Evolutionary conservation across 768 basidiomycete species (phyloP).

Genomic region (Steccherinum ochraceum): DNA sequence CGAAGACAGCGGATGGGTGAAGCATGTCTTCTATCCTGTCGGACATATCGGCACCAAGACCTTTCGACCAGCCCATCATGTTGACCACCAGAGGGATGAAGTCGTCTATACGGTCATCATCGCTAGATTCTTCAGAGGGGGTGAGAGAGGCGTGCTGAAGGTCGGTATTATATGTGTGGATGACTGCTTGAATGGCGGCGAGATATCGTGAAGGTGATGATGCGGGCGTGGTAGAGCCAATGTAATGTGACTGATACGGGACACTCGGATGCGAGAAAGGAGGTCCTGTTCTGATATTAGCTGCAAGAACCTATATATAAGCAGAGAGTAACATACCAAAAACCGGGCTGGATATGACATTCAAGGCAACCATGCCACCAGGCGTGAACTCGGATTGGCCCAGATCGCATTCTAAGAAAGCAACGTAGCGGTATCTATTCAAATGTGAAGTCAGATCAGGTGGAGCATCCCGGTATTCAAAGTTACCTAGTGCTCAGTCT

Average conservation of each 20-base stretch:
- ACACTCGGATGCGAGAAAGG: slow-evolving; percentile 78
- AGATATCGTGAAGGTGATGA: slow-evolving; percentile 75
- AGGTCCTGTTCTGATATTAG: too few relatives aligned
- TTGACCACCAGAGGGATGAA: slow-evolving; percentile 84
- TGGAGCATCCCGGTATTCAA: slow-evolving; percentile 19
- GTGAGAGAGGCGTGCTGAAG: slow-evolving; percentile 42
- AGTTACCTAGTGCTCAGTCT: slow-evolving; percentile 49
- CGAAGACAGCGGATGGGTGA: slow-evolving; percentile 55
- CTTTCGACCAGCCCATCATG: slow-evolving; percentile 96
- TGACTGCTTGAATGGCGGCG: slow-evolving; percentile 54
- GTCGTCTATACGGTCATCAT: slow-evolving; percentile 41
- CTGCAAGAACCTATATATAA: too few relatives aligned
- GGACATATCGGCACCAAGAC: slow-evolving; percentile 80
- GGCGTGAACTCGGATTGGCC: slow-evolving; percentile 95
- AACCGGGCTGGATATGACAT: slow-evolving; percentile 56
- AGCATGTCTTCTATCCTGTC: slow-evolving; percentile 61
- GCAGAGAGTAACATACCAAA: slow-evolving; percentile 49
- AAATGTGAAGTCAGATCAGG: not conserved
- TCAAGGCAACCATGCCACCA: slow-evolving; percentile 78
- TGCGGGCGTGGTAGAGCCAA: slow-evolving; percentile 75
- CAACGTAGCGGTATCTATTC: slow-evolving; percentile 71
- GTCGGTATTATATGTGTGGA: slow-evolving; percentile 66
- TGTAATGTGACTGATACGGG: slow-evolving; percentile 71
- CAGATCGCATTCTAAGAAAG: slow-evolving; percentile 87
- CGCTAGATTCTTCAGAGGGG: slow-evolving; percentile 19